These are phyloP conservation scores for Mycena polygramma DNA, from an alignment of 768 basidiomycete genomes.

Conservation along the genomic window DNA sequence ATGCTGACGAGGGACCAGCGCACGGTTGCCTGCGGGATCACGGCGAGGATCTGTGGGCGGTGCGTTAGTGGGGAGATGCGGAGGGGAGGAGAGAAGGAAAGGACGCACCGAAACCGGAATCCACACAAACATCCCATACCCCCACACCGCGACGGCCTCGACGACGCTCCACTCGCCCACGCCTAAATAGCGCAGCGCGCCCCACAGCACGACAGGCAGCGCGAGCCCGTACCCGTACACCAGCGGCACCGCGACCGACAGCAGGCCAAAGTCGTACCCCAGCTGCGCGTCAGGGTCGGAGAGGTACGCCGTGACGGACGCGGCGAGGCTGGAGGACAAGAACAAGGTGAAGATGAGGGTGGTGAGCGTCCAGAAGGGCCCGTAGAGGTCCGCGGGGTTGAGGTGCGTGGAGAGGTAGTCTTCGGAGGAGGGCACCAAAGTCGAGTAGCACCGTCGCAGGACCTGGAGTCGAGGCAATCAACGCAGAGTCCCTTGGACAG, in stretches of 20 bases:
- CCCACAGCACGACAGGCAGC: constrained; percentile 87
- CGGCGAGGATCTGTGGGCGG: constrained; percentile 78
- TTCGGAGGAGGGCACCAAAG: constrained; percentile 77
- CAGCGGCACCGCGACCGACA: constrained; percentile 85
- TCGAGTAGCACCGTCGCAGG: constrained; percentile 80
- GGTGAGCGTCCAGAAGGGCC: constrained; percentile 98
- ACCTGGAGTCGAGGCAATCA: constrained; percentile 62
- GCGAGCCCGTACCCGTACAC: constrained; percentile 92
- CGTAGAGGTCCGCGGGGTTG: constrained; percentile 83
- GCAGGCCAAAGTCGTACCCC: constrained; percentile 88
- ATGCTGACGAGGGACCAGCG: constrained; percentile 84
- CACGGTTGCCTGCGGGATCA: constrained; percentile 85
- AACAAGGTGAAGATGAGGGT: constrained; percentile 95
- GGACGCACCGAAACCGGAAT: constrained; percentile 84
- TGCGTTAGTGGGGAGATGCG: background rate
- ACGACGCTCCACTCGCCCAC: constrained; percentile 92
- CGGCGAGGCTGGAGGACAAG: constrained; percentile 92
- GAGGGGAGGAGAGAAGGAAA: background rate
- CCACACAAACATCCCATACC: constrained; percentile 88
- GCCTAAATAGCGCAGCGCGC: constrained; percentile 85
- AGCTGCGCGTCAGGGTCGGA: constrained; percentile 65
- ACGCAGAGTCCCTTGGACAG: constrained; percentile 12
- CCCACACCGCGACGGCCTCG: constrained; percentile 86
- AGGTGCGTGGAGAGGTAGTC: constrained; percentile 72
- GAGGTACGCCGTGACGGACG: constrained; percentile 90